Conservation (phyloP, 2,329 filamentous ascomycete genomes). For the Zopfia rhizophila region DNA sequence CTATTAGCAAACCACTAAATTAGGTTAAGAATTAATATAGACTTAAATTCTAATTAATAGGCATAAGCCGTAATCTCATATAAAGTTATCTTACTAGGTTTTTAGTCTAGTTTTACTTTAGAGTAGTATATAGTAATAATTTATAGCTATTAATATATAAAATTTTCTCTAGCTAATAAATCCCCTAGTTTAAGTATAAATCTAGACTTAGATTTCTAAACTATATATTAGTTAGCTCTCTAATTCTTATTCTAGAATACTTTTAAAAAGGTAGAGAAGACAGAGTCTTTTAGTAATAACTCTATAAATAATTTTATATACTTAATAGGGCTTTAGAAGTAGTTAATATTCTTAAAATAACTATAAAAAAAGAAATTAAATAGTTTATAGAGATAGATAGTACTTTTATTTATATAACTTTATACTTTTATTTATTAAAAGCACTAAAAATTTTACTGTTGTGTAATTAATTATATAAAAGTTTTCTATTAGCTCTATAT, state of each 20-base stretch:
- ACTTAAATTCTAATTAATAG: conserved; percentile 19
- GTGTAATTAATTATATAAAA: conserved; percentile 16
- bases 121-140: conserved; percentile 19
- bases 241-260: no score
- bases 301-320: conserved; percentile 15
- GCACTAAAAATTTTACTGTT: conserved; percentile 13
- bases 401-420: conserved; percentile 13
- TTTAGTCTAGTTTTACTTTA: conserved; percentile 16
- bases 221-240: conserved; percentile 4
- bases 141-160: conserved; percentile 13
- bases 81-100: conserved; percentile 16
- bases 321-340: conserved; percentile 4
- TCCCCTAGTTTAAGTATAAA: no score
- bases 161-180: conserved; percentile 4
- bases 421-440: conserved; percentile 14
- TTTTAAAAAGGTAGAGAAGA: conserved; percentile 11
- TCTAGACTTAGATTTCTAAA: conserved; percentile 1
- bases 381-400: conserved; percentile 12
- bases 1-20: conserved; percentile 10
- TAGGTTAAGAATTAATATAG: conserved; percentile 14
- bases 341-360: conserved; percentile 17
- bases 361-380: conserved; percentile 15
- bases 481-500: conserved; percentile 14
- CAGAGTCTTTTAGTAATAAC: no score
- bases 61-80: conserved; percentile 12